A percentile compares a stretch with the other conserved stretches of the same genome.
These are phyloP conservation scores for Chernovozyma sophiae-reginae DNA, from an alignment of 1,139 yeast genomes.

Conservation along the genomic window DNA sequence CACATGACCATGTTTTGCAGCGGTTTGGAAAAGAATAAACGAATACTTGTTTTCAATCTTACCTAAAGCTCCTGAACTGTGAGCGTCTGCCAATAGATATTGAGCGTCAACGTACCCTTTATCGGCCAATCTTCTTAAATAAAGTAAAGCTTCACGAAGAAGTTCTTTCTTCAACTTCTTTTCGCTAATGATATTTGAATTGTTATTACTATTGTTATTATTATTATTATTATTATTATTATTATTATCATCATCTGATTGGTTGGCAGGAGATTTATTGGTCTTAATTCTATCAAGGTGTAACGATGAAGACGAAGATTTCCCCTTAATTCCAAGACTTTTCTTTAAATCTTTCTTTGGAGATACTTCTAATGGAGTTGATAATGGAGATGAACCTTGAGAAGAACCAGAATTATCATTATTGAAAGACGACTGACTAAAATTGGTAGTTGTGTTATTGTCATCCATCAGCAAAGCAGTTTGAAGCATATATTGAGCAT, in stretches of 20 bases:
- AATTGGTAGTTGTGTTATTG: constrained; percentile 1
- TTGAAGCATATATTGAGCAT: constrained; percentile 87
- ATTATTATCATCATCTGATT: background rate
- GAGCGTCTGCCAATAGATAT: constrained; percentile 83
- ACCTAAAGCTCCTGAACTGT: constrained; percentile 81
- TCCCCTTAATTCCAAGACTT: background rate
- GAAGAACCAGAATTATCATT: background rate
- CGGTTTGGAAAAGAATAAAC: constrained; percentile 71
- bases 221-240: background rate
- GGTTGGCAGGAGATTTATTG: background rate
- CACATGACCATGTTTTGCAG: constrained; percentile 89
- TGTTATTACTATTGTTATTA: background rate
- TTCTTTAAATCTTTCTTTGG: background rate
- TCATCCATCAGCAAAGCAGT: constrained; percentile 63
- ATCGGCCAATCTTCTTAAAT: constrained; percentile 69
- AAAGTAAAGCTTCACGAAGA: constrained; percentile 71
- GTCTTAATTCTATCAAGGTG: background rate
- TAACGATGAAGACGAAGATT: background rate
- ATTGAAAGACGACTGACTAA: background rate
- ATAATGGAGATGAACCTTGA: background rate
- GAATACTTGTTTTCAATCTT: constrained; percentile 80
- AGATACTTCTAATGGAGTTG: background rate
- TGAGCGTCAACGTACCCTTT: constrained; percentile 89
- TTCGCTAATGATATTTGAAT: constrained; percentile 19
- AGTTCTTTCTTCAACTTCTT: constrained; percentile 42